Evolutionary conservation across 2,329 filamentous ascomycete species (phyloP).

Genomic region (Cercospora sp.): DNA sequence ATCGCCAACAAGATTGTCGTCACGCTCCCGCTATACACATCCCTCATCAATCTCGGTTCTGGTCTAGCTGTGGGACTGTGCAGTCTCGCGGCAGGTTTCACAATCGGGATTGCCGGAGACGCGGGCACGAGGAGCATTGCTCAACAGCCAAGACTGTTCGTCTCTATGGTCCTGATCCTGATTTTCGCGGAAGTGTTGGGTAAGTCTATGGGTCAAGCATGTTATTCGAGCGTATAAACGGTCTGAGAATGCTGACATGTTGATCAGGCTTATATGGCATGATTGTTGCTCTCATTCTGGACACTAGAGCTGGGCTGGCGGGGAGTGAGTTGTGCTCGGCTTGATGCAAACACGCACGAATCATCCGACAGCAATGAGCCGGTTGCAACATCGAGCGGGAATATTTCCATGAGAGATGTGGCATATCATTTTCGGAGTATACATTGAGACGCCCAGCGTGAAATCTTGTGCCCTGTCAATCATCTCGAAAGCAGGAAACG

Average conservation of each 20-base stretch:
- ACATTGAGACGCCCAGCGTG: too few relatives aligned
- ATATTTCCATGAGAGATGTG: too few relatives aligned
- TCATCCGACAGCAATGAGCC: neutral
- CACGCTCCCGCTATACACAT: slow-evolving; percentile 16
- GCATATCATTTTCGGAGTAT: too few relatives aligned
- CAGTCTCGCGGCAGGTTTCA: slow-evolving; percentile 23
- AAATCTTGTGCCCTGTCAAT: too few relatives aligned
- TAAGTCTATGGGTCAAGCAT: slow-evolving; percentile 10
- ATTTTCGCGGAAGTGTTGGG: slow-evolving; percentile 24
- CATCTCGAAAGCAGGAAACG: too few relatives aligned
- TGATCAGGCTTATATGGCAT: slow-evolving; percentile 19
- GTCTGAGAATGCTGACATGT: neutral
- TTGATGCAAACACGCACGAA: neutral
- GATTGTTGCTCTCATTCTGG: slow-evolving; percentile 20
- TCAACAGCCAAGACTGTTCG: neutral
- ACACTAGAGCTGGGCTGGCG: slow-evolving; percentile 16
- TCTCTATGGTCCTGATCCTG: slow-evolving; percentile 15
- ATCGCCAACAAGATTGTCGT: slow-evolving; percentile 22
- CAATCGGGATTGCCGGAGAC: slow-evolving; percentile 24
- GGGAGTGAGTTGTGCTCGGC: slow-evolving; percentile 1
- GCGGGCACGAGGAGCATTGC: slow-evolving; percentile 9
- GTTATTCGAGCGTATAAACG: neutral
- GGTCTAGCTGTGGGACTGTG: slow-evolving; percentile 13
- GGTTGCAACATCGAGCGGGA: too few relatives aligned
- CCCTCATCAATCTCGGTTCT: slow-evolving; percentile 21